Conservation (phyloP, 176 grass and related monocot genomes). For the Rhynchospora tenuis region DNA sequence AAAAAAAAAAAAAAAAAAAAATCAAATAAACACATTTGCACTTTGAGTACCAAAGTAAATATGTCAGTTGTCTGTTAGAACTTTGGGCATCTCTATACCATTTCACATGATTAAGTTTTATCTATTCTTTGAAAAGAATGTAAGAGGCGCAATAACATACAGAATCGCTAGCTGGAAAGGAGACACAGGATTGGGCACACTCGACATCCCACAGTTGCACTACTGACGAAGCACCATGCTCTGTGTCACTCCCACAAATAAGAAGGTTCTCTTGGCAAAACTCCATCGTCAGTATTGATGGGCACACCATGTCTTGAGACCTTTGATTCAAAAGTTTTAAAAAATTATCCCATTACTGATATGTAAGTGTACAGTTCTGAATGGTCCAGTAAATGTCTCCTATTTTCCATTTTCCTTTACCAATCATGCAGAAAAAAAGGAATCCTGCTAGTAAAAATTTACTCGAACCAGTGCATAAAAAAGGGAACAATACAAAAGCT, state of each 20-base stretch:
- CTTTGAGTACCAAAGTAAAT: neutral
- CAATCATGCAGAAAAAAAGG: neutral
- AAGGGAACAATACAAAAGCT: neutral
- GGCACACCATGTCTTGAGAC: constrained; percentile 70
- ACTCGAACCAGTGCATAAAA: neutral
- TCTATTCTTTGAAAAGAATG: neutral
- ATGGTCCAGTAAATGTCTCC: neutral
- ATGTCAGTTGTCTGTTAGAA: neutral
- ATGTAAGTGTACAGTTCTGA: too few species aligned
- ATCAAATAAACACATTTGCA: neutral
- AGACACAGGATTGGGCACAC: constrained; percentile 61
- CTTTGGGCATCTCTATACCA: neutral
- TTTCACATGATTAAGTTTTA: neutral
- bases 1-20: neutral
- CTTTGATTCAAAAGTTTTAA: constrained; percentile 39
- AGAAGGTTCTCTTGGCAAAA: constrained; percentile 86
- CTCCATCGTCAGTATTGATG: constrained; percentile 79
- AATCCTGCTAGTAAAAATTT: neutral
- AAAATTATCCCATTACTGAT: neutral
- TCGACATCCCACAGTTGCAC: constrained; percentile 97
- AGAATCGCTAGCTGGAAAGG: constrained; percentile 88
- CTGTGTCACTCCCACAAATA: constrained; percentile 80
- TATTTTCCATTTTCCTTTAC: neutral
- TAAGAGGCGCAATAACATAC: constrained; percentile 45
- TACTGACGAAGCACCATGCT: constrained; percentile 68